These are phyloP conservation scores for Colletotrichum zoysiae DNA, from an alignment of 2,329 filamentous ascomycete genomes.

Conservation along the genomic window DNA sequence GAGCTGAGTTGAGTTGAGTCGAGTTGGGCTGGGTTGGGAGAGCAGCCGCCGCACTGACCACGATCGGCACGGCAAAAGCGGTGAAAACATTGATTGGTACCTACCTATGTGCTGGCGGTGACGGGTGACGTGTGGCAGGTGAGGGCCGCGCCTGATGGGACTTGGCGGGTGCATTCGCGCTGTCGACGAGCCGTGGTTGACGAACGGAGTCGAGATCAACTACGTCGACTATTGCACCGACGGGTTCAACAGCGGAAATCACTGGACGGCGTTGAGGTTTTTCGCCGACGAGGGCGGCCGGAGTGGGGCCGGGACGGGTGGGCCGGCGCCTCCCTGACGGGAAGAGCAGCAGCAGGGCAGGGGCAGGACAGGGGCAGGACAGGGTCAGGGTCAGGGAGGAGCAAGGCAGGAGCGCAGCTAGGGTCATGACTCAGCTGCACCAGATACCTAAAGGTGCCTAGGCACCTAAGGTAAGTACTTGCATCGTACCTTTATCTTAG, in stretches of 20 bases:
- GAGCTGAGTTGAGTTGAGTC: too few species aligned
- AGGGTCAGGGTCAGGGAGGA: neutral
- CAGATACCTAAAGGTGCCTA: too few species aligned
- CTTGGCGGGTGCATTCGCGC: neutral
- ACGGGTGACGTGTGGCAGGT: neutral
- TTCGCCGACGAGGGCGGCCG: constrained; percentile 18
- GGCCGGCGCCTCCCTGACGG: neutral
- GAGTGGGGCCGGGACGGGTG: constrained; percentile 1
- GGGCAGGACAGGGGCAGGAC: neutral
- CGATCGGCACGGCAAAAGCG: neutral
- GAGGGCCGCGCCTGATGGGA: neutral
- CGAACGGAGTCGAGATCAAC: constrained; percentile 9
- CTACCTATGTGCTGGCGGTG: too few species aligned
- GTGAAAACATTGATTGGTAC: neutral
- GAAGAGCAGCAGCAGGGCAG: too few species aligned
- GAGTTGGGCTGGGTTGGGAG: neutral
- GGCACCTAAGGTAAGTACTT: too few species aligned
- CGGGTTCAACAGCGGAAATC: too few species aligned
- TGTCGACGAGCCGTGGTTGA: neutral
- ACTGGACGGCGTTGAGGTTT: constrained; percentile 29
- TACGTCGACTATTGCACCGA: neutral
- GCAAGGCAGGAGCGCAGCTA: neutral
- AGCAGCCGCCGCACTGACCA: neutral
- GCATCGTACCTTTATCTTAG: too few species aligned
- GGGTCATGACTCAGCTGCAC: constrained; percentile 28